These are phyloP conservation scores for Ophiostoma sp. DNA, from an alignment of 2,329 filamentous ascomycete genomes.

Conservation along the genomic window DNA sequence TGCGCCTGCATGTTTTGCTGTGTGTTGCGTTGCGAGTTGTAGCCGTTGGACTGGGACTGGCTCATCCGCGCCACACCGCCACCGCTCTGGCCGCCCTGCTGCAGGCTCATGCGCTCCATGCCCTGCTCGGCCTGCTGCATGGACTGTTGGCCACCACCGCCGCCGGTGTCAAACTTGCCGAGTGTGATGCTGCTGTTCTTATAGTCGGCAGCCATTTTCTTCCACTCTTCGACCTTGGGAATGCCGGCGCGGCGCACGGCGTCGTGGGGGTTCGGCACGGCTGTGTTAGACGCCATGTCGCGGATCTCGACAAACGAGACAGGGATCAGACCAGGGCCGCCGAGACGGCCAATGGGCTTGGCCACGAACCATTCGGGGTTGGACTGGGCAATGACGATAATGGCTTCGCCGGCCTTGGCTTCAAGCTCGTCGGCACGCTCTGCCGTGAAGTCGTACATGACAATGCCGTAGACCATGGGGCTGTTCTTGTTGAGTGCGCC, in stretches of 20 bases:
- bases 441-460: slow-evolving; percentile 94
- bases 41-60: slow-evolving; percentile 37
- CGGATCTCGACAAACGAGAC: slow-evolving; percentile 95
- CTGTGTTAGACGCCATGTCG: slow-evolving; percentile 82
- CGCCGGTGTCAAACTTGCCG: slow-evolving; percentile 71
- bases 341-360: slow-evolving; percentile 96
- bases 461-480: slow-evolving; percentile 92
- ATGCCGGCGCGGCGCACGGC: slow-evolving; percentile 86
- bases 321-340: slow-evolving; percentile 89
- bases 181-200: slow-evolving; percentile 98
- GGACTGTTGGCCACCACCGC: slow-evolving; percentile 33
- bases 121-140: slow-evolving; percentile 56
- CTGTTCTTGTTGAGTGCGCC: slow-evolving; percentile 51
- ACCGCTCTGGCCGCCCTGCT: slow-evolving; percentile 40
- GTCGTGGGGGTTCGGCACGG: slow-evolving; percentile 75
- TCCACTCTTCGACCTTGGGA: slow-evolving; percentile 96
- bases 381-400: slow-evolving; percentile 97
- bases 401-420: slow-evolving; percentile 89
- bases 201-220: slow-evolving; percentile 98
- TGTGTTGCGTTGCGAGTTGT: slow-evolving; percentile 31
- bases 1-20: slow-evolving; percentile 35
- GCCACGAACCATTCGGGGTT: slow-evolving; percentile 99
- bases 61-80: slow-evolving; percentile 40
- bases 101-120: slow-evolving; percentile 75
- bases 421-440: slow-evolving; percentile 94